phyloP scores from a whole-genome alignment of 2,329 filamentous ascomycete species.

The Calonectria honghensis region DNA sequence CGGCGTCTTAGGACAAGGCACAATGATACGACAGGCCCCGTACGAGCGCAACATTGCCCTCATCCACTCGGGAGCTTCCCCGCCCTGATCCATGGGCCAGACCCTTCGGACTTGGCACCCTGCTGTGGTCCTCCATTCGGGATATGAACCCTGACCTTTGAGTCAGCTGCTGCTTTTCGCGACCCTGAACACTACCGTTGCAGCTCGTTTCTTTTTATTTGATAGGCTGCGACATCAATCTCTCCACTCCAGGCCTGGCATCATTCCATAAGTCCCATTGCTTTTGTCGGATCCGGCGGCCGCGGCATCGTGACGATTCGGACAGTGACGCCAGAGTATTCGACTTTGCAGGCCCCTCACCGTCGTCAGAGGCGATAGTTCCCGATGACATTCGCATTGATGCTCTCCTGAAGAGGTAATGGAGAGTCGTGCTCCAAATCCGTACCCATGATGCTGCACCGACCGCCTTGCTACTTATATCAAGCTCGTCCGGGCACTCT shows the following conservation, averaged over 20 bases:
- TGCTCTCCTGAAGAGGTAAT: conserved; percentile 19
- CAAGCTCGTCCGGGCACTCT: conserved; percentile 2
- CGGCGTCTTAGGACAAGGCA: conserved; percentile 23
- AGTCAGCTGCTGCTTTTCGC: conserved; percentile 24
- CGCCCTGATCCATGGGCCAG: conserved; percentile 4
- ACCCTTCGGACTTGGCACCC: conserved; percentile 23
- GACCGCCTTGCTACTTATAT: conserved; percentile 9
- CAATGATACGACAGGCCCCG: conserved; percentile 17
- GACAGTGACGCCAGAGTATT: neutral
- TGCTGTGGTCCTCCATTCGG: conserved; percentile 10
- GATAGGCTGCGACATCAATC: conserved; percentile 1
- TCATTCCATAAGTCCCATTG: conserved; percentile 28
- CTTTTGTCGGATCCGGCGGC: conserved; percentile 20
- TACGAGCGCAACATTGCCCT: conserved; percentile 11
- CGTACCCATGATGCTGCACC: neutral
- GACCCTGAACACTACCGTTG: conserved; percentile 27
- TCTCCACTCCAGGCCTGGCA: conserved; percentile 24
- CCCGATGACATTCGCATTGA: neutral
- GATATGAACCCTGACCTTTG: neutral
- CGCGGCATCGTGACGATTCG: conserved; percentile 3
- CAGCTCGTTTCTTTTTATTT: conserved; percentile 18
- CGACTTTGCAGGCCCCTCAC: neutral
- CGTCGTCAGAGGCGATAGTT: conserved; percentile 8
- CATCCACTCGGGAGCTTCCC: conserved; percentile 31
- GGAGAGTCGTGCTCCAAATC: neutral